Percentiles rank a stretch among this genome's conserved stretches.
phyloP scores from a whole-genome alignment of 257 asterid species.

The Penstemon barbatus region DNA sequence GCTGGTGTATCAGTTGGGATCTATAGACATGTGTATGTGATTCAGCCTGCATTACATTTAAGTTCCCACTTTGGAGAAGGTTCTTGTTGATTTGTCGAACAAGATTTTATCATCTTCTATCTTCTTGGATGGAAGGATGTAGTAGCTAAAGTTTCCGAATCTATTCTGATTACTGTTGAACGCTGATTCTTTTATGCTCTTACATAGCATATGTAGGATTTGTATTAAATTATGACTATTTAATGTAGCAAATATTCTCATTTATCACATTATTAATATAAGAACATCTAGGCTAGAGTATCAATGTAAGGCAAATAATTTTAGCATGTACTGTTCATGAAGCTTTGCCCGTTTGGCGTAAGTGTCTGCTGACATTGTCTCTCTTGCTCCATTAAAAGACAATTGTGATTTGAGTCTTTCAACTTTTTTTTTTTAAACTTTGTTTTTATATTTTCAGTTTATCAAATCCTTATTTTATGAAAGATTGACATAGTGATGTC shows the following conservation, averaged over 20 bases:
- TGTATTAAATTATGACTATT: conserved; percentile 5
- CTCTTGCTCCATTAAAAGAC: conserved; percentile 2
- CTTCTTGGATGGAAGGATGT: background rate
- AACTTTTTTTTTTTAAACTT: background rate
- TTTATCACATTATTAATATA: background rate
- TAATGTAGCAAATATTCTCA: background rate
- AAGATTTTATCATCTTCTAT: conserved; percentile 13
- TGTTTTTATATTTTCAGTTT: background rate
- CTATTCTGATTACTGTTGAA: background rate
- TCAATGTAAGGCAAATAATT: background rate
- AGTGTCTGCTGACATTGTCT: background rate
- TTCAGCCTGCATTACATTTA: background rate
- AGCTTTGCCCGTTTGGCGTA: background rate
- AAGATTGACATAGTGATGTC: background rate
- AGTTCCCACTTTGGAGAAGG: background rate
- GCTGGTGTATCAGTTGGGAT: conserved; percentile 19
- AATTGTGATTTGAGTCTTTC: conserved; percentile 19
- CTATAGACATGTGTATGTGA: background rate
- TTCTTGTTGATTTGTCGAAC: conserved; percentile 14
- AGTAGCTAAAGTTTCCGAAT: background rate
- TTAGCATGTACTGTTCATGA: background rate
- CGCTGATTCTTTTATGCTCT: conserved; percentile 3
- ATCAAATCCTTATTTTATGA: conserved; percentile 7
- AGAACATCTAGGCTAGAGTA: background rate
- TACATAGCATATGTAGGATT: conserved; percentile 7